Base-by-base conservation (phyloP, 2,329 filamentous ascomycete species). In the Beauveria pseudobassiana region DNA sequence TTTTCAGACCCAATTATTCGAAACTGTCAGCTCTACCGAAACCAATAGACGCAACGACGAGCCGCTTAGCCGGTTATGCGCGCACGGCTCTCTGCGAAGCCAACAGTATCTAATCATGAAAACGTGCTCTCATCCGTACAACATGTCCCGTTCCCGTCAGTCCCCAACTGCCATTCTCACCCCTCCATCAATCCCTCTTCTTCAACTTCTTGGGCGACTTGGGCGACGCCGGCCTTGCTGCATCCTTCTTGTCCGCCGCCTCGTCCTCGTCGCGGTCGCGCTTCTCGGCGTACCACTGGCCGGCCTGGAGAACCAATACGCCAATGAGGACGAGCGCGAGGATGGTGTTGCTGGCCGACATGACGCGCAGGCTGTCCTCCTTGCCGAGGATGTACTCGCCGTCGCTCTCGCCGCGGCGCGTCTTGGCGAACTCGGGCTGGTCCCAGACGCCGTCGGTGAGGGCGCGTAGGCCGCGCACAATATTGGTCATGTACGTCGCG, bases 251-350 rank as follows among this genome's bases (percentile, higher is more conserved):
- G 67, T 87, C 83, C 65, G 88, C 81, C 72, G 85, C 83, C 70
- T 84, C 85, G 61, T 83, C 81, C 75, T 97, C 93, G 73, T 93
- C 89, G 70, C 82, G 82, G 76, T 98, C 93, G 78, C 96, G 96
- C 72, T 90, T 84, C 82, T 98, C 93, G 28, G 95, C 95, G 78
- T 99, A 99, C 95, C 93, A 98, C 82, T 98, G 91, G 12, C 95
- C 95, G 22, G 91, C 91, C 84, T 99, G 95, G 71, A 99, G 77
- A 40, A 97, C 90, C 66, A 99, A 74, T 10, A 99, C 90, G 5
- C 95, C 95, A 3, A 98, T 87, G 59, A 99, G 77, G 34, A 99
- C 91, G 50, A 99, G 82, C 42, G 93, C 95, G 62, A 98, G 77
- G 72, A 99, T 99, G 3, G 95, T 98, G 76, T 99, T 96, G 75